Conservation (phyloP, 495 filamentous ascomycete species). For the Gamarada debralockiae region DNA sequence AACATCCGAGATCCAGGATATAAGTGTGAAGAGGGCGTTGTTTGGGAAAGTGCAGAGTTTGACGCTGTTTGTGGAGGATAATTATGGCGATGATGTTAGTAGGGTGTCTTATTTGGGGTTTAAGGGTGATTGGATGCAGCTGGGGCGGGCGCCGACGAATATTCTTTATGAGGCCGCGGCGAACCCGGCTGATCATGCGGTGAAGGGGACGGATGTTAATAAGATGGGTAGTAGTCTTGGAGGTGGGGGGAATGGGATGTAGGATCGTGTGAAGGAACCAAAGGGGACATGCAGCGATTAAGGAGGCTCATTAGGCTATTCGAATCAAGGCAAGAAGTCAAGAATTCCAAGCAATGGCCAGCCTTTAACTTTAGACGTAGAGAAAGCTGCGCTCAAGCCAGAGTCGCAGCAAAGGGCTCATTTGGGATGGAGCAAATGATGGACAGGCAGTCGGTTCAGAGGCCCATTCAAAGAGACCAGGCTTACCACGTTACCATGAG, state of each 20-base stretch:
- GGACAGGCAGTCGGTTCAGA: too few relatives aligned
- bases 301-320: neutral
- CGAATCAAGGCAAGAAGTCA: too few relatives aligned
- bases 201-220: conserved; percentile 43
- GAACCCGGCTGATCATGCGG: conserved; percentile 78
- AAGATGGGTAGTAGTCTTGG: conserved; percentile 45
- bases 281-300: conserved; percentile 5
- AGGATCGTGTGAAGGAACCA: neutral
- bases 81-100: conserved; percentile 69
- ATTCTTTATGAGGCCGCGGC: conserved; percentile 92
- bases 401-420: too few relatives aligned
- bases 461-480: too few relatives aligned
- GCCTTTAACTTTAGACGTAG: too few relatives aligned
- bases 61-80: conserved; percentile 79
- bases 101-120: conserved; percentile 82
- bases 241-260: conserved; percentile 19
- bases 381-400: too few relatives aligned
- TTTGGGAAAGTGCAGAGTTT: conserved; percentile 78
- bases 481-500: too few relatives aligned
- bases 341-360: too few relatives aligned
- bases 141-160: conserved; percentile 77
- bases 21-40: conserved; percentile 78
- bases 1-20: conserved; percentile 77
- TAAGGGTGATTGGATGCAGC: conserved; percentile 84
- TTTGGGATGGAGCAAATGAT: too few relatives aligned